Conservation (phyloP, 805 yeast genomes). For the Soucietia sequanensis region DNA sequence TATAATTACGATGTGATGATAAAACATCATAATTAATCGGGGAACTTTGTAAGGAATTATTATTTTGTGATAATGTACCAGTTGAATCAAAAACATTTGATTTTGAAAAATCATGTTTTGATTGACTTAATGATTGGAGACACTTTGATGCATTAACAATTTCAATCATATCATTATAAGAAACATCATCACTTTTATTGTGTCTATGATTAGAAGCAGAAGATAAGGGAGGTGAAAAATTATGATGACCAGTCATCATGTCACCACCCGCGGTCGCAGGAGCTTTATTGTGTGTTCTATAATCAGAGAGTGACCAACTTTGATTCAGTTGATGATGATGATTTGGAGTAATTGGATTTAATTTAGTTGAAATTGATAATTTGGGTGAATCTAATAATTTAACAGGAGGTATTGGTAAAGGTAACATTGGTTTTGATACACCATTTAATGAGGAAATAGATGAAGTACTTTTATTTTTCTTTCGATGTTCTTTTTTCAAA, state of each 20-base stretch:
- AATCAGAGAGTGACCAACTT: not conserved
- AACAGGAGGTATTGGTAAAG: not conserved
- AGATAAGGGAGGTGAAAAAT: not conserved
- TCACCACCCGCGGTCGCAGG: no score
- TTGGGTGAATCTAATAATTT: not conserved
- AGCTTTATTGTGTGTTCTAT: no score
- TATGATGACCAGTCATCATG: no score
- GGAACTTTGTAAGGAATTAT: constrained; percentile 4
- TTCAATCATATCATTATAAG: constrained; percentile 24
- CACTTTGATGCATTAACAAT: constrained; percentile 37
- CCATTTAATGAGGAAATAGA: not conserved
- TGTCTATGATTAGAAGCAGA: not conserved
- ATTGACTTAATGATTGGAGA: constrained; percentile 25
- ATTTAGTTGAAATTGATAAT: not conserved
- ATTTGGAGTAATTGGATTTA: no score
- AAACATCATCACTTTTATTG: constrained; percentile 2
- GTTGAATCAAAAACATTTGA: no score
- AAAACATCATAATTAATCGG: constrained; percentile 7
- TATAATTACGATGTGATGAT: constrained; percentile 1
- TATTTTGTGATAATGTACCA: no score
- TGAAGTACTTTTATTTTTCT: not conserved
- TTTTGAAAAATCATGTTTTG: constrained; percentile 1
- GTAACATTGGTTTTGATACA: not conserved
- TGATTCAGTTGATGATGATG: no score
- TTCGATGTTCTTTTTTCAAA: not conserved